Percentiles rank a stretch among this genome's conserved stretches.
Conservation (phyloP, 768 basidiomycete genomes). For the Obba rivulosa region DNA sequence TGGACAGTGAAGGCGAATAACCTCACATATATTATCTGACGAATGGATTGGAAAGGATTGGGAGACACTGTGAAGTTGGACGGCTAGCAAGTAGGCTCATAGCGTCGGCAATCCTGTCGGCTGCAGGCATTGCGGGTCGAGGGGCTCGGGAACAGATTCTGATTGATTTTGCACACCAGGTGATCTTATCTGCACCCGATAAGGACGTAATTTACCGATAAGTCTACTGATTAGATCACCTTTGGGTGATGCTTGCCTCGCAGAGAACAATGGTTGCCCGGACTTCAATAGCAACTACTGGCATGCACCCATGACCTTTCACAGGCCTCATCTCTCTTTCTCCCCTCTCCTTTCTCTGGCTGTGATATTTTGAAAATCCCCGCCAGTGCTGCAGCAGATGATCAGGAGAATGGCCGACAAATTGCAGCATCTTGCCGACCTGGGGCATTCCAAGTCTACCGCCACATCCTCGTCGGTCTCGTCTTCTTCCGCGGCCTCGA, state of each 20-base stretch:
- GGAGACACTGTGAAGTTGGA: too few species aligned
- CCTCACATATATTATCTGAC: too few species aligned
- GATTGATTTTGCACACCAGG: too few species aligned
- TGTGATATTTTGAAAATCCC: constrained; percentile 4
- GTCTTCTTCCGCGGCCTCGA: constrained; percentile 16
- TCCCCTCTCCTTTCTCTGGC: constrained; percentile 4
- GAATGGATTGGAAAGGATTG: too few species aligned
- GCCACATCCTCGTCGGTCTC: constrained; percentile 13
- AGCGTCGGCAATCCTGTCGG: too few species aligned
- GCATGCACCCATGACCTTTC: neutral
- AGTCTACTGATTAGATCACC: neutral
- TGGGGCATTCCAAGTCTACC: constrained; percentile 10
- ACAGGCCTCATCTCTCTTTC: neutral
- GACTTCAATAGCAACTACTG: constrained; percentile 1
- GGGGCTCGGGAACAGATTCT: too few species aligned
- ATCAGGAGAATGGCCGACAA: constrained; percentile 29
- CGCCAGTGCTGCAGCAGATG: constrained; percentile 13
- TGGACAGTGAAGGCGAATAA: too few species aligned
- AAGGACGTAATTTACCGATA: too few species aligned
- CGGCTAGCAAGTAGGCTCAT: too few species aligned
- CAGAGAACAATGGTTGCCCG: constrained; percentile 15
- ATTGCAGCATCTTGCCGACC: constrained; percentile 21
- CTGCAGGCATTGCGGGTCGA: too few species aligned
- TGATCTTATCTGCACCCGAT: too few species aligned
- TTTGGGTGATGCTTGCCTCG: constrained; percentile 2